Conservation (phyloP, 495 filamentous ascomycete genomes). For the Massariosphaeria phaeospora region DNA sequence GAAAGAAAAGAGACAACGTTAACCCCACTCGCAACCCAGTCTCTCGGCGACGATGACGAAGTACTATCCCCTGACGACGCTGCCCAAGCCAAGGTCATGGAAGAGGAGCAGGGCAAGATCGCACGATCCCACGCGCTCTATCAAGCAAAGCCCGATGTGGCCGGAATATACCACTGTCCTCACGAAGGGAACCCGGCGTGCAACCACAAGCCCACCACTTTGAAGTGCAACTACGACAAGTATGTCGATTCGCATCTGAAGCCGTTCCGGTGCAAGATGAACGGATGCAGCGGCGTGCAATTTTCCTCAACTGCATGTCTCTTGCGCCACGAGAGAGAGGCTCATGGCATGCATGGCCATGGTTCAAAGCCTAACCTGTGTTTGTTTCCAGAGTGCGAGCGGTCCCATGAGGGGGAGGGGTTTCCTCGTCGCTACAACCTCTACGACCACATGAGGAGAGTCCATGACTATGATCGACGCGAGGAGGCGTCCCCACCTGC, state of each 20-base stretch:
- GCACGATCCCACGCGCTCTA: conserved; percentile 77
- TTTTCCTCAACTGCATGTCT: conserved; percentile 93
- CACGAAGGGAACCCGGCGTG: conserved; percentile 70
- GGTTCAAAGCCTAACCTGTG: conserved; percentile 86
- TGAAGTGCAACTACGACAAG: conserved; percentile 98
- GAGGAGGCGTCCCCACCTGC: conserved; percentile 18
- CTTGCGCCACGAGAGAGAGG: conserved; percentile 91
- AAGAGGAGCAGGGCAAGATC: conserved; percentile 28
- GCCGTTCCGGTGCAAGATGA: conserved; percentile 84
- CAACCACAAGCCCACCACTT: conserved; percentile 78
- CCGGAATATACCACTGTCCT: conserved; percentile 88
- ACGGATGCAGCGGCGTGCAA: conserved; percentile 67
- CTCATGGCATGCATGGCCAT: conserved; percentile 90
- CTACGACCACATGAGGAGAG: conserved; percentile 88
- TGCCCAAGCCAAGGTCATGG: conserved; percentile 22
- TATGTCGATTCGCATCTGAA: conserved; percentile 91
- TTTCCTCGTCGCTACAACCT: conserved; percentile 93
- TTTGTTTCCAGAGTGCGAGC: conserved; percentile 76
- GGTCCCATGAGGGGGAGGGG: conserved; percentile 70
- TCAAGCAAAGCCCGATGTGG: conserved; percentile 59
- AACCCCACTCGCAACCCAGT: conserved; percentile 11
- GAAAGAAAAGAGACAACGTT: conserved; percentile 17
- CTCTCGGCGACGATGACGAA: conserved; percentile 27
- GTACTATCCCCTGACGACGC: conserved; percentile 11
- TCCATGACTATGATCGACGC: conserved; percentile 63